A percentile compares a stretch with the other conserved stretches of the same genome.
These are phyloP conservation scores for Pseudogymnoascus sp. DNA, from an alignment of 2,329 filamentous ascomycete species.

Conservation along the genomic window DNA sequence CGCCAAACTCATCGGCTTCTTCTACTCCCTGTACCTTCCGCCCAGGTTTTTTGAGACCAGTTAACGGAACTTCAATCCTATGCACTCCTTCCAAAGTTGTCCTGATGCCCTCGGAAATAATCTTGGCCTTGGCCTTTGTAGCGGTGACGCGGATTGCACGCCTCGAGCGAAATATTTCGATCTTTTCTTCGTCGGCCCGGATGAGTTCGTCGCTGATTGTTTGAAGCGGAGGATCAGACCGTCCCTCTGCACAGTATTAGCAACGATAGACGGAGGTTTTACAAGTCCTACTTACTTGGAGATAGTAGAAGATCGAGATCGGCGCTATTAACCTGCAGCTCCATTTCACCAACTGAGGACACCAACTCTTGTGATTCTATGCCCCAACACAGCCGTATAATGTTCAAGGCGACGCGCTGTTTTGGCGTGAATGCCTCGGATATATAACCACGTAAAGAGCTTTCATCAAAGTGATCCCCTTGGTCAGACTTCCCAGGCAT, in stretches of 20 bases:
- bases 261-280: background rate
- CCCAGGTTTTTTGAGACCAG: slow-evolving; percentile 14
- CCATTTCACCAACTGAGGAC: slow-evolving; percentile 24
- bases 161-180: slow-evolving; percentile 22
- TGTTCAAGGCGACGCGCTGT: slow-evolving; percentile 19
- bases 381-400: slow-evolving; percentile 26
- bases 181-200: slow-evolving; percentile 16
- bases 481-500: slow-evolving; percentile 20
- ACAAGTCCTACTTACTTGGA: slow-evolving; percentile 17
- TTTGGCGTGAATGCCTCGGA: slow-evolving; percentile 23
- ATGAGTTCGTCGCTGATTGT: slow-evolving; percentile 19
- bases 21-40: background rate
- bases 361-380: slow-evolving; percentile 23
- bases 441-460: slow-evolving; percentile 21
- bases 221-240: slow-evolving; percentile 16
- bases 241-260: slow-evolving; percentile 15
- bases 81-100: slow-evolving; percentile 17
- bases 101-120: slow-evolving; percentile 19
- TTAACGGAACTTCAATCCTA: slow-evolving; percentile 15
- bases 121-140: slow-evolving; percentile 17
- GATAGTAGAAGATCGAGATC: slow-evolving; percentile 23
- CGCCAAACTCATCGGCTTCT: slow-evolving; percentile 12
- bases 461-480: slow-evolving; percentile 18
- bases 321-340: slow-evolving; percentile 19
- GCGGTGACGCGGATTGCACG: slow-evolving; percentile 23